phyloP scores from a whole-genome alignment of 495 filamentous ascomycete genomes.

The Amniculicola lignicola region DNA sequence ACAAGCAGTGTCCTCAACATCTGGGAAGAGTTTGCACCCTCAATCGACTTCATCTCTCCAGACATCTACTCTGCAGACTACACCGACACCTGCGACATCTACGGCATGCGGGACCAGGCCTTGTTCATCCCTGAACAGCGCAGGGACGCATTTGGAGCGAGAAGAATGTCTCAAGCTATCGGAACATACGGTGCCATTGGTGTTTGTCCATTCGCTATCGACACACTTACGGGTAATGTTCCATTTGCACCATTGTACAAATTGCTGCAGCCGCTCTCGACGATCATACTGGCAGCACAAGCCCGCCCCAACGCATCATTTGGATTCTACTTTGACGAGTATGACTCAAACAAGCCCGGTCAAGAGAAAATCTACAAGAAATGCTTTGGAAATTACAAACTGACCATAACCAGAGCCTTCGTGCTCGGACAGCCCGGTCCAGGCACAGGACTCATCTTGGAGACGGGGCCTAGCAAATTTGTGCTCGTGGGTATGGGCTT shows the following conservation, averaged over 20 bases:
- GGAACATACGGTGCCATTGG: conserved; percentile 48
- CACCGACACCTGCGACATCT: conserved; percentile 42
- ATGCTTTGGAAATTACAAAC: conserved; percentile 35
- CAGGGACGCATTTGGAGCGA: conserved; percentile 48
- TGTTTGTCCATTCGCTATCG: conserved; percentile 49
- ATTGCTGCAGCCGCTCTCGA: conserved; percentile 40
- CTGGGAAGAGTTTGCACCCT: conserved; percentile 46
- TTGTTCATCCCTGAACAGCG: conserved; percentile 54
- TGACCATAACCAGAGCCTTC: conserved; percentile 47
- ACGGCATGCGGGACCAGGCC: conserved; percentile 47
- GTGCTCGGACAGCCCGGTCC: conserved; percentile 48
- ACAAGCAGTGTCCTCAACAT: conserved; percentile 39
- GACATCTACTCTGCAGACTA: conserved; percentile 52
- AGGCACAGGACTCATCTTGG: conserved; percentile 49
- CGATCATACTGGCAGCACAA: conserved; percentile 48
- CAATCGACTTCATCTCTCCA: conserved; percentile 50
- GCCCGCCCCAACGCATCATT: conserved; percentile 36
- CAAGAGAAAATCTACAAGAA: conserved; percentile 34
- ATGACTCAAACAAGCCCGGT: conserved; percentile 10
- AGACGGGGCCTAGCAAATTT: conserved; percentile 43
- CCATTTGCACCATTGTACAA: conserved; percentile 46
- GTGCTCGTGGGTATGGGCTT: conserved; percentile 51
- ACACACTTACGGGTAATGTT: conserved; percentile 42
- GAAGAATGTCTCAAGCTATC: conserved; percentile 47
- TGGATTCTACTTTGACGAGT: conserved; percentile 53